Base-by-base conservation (phyloP, 2,329 filamentous ascomycete species). In the Ceratocystis variospora region DNA sequence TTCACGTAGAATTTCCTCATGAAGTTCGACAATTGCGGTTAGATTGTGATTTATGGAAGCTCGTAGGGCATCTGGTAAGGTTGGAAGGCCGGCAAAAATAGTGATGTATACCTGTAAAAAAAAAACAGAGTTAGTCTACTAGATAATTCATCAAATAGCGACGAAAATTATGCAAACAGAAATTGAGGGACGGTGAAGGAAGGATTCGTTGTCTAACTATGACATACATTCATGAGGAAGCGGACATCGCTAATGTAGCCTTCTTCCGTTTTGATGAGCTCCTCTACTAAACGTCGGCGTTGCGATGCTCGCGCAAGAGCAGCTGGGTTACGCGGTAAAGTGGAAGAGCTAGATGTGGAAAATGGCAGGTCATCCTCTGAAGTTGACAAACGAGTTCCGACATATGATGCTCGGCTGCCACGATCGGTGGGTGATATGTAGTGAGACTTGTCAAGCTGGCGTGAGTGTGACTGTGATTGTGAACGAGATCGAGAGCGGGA, bases 221-320 rank as follows among this genome's bases (percentile, higher is more conserved):
- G 50, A 72, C 84, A 73, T 77, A 93, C 92, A 76, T 95, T 91
- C 73, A 88, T 87, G 68, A 97, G 79, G 70, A 94, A 90, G 71
- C 90, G 90, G 67, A 97, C 76, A 71, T 96, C 93, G 17, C 87
- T 84, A 71, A 97, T 86, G 73, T 97, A 97, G 71, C 87, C 85
- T 73, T 94, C 88, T 74, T 97, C 94, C 0, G 92, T 96, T 66
- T 78, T 82, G 68, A 96, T 84, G 63, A 97, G 78, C 76, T 97
- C 94, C 72, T 94, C 89, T 45, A 97, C 76, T 48, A 96, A 85
- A 69, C 87, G 85, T 15, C 90, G 84, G 68, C 94, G 84, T 71
- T 91, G 88, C 22, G 88, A 75, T 1, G 90, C 84, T 64, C 92
- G 84, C 70, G 86, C 82, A 53, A 83, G 82, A n/a, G 88, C 86